Percentiles rank a stretch among this genome's conserved stretches.
Evolutionary conservation across 441 rosid genomes (phyloP).

Genomic region (Brassica hybrid): DNA sequence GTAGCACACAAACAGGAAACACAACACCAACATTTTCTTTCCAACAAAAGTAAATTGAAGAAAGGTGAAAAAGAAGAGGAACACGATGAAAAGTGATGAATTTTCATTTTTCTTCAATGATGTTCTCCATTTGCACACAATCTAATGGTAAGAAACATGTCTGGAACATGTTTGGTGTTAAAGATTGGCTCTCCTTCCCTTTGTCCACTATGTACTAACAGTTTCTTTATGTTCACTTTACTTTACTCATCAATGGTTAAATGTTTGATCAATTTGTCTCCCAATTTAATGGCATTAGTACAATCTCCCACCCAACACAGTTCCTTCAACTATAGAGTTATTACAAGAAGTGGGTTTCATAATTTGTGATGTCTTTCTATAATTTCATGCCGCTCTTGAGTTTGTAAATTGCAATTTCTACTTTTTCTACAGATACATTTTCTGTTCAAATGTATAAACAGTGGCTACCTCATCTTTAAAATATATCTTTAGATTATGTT

Average conservation of each 20-base stretch:
- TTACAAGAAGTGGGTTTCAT: slow-evolving; percentile 40
- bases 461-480: background rate
- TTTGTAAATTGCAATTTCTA: slow-evolving; percentile 30
- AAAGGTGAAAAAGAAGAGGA: slow-evolving; percentile 2
- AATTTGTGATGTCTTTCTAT: slow-evolving; percentile 30
- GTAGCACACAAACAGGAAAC: slow-evolving; percentile 35
- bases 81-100: slow-evolving; percentile 38
- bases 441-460: slow-evolving; percentile 10
- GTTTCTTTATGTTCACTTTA: slow-evolving; percentile 33
- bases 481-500: too few relatives aligned
- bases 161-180: slow-evolving; percentile 42
- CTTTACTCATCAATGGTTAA: slow-evolving; percentile 33
- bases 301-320: slow-evolving; percentile 42
- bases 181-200: slow-evolving; percentile 36
- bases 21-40: slow-evolving; percentile 33
- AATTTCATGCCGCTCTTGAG: slow-evolving; percentile 34
- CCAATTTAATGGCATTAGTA: slow-evolving; percentile 40
- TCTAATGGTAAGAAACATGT: slow-evolving; percentile 45
- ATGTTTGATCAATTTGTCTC: slow-evolving; percentile 37
- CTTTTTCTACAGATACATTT: slow-evolving; percentile 17
- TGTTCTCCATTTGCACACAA: slow-evolving; percentile 36
- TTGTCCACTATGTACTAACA: slow-evolving; percentile 36
- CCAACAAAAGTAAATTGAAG: slow-evolving; percentile 19
- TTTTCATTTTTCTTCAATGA: slow-evolving; percentile 30
- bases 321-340: slow-evolving; percentile 38